Evolutionary conservation across 495 filamentous ascomycete genomes (phyloP).

Genomic region (Parathielavia hyrcaniae): DNA sequence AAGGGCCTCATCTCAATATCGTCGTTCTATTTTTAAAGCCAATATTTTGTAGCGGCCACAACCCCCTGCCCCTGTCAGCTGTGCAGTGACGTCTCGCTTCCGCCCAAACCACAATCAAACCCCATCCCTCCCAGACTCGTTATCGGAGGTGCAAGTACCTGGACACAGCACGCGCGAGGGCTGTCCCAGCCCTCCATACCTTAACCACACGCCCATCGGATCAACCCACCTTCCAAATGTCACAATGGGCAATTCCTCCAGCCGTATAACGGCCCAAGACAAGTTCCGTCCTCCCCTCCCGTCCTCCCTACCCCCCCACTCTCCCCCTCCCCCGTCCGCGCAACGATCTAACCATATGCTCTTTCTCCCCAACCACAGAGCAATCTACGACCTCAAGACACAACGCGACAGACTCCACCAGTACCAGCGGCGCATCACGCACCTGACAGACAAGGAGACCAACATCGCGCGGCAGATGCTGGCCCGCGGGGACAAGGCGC

Average conservation of each 20-base stretch:
- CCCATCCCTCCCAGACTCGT: neutral
- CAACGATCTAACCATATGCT: neutral
- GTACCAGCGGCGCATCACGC: conserved; percentile 81
- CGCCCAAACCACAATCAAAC: neutral
- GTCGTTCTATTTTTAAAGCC: neutral
- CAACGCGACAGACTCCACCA: conserved; percentile 95
- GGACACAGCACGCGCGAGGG: neutral
- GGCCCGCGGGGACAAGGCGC: conserved; percentile 61
- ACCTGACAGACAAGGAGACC: conserved; percentile 77
- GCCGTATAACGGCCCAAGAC: conserved; percentile 46
- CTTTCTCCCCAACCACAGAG: conserved; percentile 35
- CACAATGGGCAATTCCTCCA: conserved; percentile 41
- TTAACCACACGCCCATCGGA: neutral
- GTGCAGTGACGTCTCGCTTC: conserved; percentile 7
- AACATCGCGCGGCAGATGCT: conserved; percentile 78
- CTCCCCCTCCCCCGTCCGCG: neutral
- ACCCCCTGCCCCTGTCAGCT: conserved; percentile 1
- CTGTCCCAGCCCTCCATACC: conserved; percentile 3
- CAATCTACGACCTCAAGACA: conserved; percentile 93
- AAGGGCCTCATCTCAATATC: no score
- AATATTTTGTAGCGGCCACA: conserved; percentile 1
- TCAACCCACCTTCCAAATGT: conserved; percentile 14
- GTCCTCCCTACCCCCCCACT: neutral
- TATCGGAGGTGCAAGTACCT: neutral
- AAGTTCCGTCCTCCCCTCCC: conserved; percentile 33